Conservation (phyloP, 2,329 filamentous ascomycete genomes). For the Aureobasidium melanogenum region DNA sequence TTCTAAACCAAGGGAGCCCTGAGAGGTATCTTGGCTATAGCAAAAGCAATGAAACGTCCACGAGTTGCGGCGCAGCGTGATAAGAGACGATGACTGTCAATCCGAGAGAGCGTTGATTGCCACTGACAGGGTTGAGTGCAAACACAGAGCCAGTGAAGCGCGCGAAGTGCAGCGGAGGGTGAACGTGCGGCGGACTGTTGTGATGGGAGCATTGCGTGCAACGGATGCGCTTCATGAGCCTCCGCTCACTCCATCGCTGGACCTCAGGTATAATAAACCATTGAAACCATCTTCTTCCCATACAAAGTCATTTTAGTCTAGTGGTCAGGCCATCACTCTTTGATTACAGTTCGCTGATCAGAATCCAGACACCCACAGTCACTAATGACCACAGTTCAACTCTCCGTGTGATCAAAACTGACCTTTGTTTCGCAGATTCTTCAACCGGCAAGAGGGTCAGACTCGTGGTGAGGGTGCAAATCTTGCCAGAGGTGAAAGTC, state of each 20-base stretch:
- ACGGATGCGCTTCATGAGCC: not conserved
- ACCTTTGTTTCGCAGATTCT: not conserved
- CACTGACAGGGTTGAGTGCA: not conserved
- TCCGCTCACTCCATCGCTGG: not conserved
- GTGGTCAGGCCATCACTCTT: not conserved
- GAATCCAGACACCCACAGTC: not conserved
- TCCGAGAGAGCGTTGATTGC: not conserved
- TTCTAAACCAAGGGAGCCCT: not conserved
- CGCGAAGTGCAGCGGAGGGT: not conserved
- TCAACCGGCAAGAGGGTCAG: not conserved
- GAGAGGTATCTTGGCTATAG: not conserved
- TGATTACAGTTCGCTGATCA: not conserved
- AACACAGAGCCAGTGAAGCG: not conserved
- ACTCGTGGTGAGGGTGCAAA: not conserved
- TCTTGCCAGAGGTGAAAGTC: not conserved
- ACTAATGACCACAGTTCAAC: not conserved
- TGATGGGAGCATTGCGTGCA: not conserved
- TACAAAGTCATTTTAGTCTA: conserved; percentile 1
- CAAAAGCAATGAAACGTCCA: not conserved
- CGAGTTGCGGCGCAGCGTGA: not conserved
- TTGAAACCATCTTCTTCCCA: not conserved
- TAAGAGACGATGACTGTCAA: not conserved
- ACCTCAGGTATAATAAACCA: not conserved
- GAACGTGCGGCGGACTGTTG: not conserved
- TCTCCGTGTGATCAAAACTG: not conserved